Base-by-base conservation (phyloP, 495 filamentous ascomycete species). In the Podospora pseudoanserina region DNA sequence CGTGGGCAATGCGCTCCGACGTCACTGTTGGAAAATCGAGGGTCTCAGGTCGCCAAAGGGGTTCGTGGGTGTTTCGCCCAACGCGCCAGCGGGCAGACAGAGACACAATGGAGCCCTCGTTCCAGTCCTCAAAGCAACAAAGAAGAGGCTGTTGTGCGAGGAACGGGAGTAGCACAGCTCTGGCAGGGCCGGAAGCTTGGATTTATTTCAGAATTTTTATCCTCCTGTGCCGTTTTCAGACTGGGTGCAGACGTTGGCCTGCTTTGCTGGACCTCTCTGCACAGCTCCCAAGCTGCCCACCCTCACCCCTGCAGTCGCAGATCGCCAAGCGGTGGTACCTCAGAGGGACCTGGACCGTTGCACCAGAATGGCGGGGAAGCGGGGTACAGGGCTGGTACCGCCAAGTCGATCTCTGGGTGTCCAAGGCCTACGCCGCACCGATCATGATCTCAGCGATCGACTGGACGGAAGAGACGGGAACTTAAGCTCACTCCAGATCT, bases 371-470 rank as follows among this genome's bases (percentile, higher is more conserved):
- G 27, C 28, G 34, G n/a, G 34, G 34, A 32, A 32, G n/a, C 27
- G 18, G 28, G 5, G 30, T 63, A 32, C 61, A 32, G 30, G 34
- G 61, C 34, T 39, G 30, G 61, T 63, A 63, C 61, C 32, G 18
- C 32, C 34, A n/a, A 32, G 60, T 28, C 60, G 60, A 62, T 62
- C 60, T 62, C 27, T 32, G 19, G 23, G 23, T 2, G 18, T 9
- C 18, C 60, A 30, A 30, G 23, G 34, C 61, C 26, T 20, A 32
- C 32, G 13, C 30, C 30, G 16, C 27, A 63, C 28, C 61, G 32
- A 49, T 49, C 30, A 63, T 63, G 61, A 63, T 44, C 61, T 30
- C 60, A 62, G 60, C 60, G 55, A 58, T 26, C 23, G n/a, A 58
- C 55, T 20, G 55, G 23, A 20, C 55, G 55, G 55, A 58, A 58